Base-by-base conservation (phyloP, 768 basidiomycete species). In the Tubosaeta brunneosetosa region DNA sequence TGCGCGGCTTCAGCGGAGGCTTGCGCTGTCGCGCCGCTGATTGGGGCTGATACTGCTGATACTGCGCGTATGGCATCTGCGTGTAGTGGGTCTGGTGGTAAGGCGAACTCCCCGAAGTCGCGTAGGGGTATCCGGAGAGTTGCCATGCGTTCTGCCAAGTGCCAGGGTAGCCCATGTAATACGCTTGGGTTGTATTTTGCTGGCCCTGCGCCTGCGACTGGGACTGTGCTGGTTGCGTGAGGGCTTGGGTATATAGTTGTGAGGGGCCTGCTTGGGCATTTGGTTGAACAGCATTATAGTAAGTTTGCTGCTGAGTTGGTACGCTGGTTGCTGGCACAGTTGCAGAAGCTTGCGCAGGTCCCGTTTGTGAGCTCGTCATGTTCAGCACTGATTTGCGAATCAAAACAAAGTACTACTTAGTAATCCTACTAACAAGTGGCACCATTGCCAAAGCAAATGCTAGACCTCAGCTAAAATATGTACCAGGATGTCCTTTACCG, bases 401-500 rank as follows among this genome's bases (percentile, higher is more conserved):
- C 49, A 33, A 42, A 62, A 62, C 41, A 37, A 49, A 44, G 41
- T 22, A 22, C 22, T 22, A 22, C 22, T 22, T 22, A 22, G 22
- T 22, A 22, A 22, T 22, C 22, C 22, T 22, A 22, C 22, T 22
- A 22, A 22, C 22, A 37, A 25, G n/a, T n/a, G n/a, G n/a, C n/a
- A n/a, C n/a, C n/a, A 25, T 25, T 10, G n/a, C 17, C 38, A 11
- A 40, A 9, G 19, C 17, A 22, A 44, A 27, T 44, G 26, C 66
- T 55, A 79, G 16, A 84, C 81, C 41, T 80, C 76, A 1, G 76
- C 68, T 56, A 85, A 63, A 29, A 86, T 76, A 33, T 75, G 70
- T 2, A 88, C 81, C 47, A 88, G 64, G 22, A 87, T 78, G 58
- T 84, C 82, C 64, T 87, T 88, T 13, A 88, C 77, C 12, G 82